Evolutionary conservation across 805 yeast genomes (phyloP), one percentile per base, ranked within the genome.

Genomic region (Pichia cabralensis): DNA sequence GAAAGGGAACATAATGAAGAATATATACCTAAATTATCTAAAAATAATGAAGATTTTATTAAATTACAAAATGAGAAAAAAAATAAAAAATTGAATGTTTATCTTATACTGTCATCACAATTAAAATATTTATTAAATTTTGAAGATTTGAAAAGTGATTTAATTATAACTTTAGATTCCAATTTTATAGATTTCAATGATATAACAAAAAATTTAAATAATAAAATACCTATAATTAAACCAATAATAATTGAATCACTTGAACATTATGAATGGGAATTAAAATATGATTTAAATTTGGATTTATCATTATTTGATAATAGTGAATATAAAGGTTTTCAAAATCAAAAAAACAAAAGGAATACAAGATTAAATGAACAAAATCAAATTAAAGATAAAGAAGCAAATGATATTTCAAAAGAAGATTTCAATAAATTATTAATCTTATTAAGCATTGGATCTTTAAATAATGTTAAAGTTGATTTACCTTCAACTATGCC

Each of bases 81-180:
- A 17, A 29, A 41, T 31, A 43, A 47, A 28, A 49, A 44, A 18
- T 41, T 56, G 18, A 49, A 46, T 45, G 42, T 69, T 11, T 68
- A 65, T 48, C 47, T 71, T 35, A 62, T 71, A 13, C 55, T 71
- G 10, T 56, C 72, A 3, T 65, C 65, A 21, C 74, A 67, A 45
- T 43, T 69, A 26, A 55, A 55, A 15, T 56, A 55, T 50, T 34
- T 52, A 44, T 16, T 53, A 51, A 46, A 49, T 23, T 49, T 55
- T 32, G 58, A 56, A 18, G 58, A 53, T 17, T 53, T 58, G 34
- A 48, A 55, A 23, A 49, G 69, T 32, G 68, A 71, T 41, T 47
- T 62, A 23, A 62, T 72, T 18, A 48, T 73, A 1, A 62, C 74
- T n/a, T 61, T 73, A 40, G 77, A 73, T 49, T 60, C 71, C 5